Conservation (phyloP, 495 filamentous ascomycete species). For the Neurospora africana region DNA sequence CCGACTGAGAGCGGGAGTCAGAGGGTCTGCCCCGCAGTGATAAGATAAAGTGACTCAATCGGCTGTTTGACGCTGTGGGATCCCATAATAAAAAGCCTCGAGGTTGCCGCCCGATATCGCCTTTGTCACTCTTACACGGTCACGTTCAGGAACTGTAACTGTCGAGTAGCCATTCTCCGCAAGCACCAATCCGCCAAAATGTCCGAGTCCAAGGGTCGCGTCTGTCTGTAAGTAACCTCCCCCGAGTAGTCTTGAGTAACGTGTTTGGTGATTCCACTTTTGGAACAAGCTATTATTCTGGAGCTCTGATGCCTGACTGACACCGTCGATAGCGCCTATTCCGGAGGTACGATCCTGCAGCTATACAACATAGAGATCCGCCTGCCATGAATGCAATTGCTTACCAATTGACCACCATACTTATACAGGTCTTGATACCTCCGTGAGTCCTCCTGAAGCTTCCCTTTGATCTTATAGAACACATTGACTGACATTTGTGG, state of each 20-base stretch:
- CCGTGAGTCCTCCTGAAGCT: constrained; percentile 34
- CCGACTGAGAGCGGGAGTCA: background rate
- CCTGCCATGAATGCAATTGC: constrained; percentile 1
- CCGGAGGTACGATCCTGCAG: constrained; percentile 23
- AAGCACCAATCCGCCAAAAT: constrained; percentile 11
- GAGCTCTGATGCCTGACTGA: constrained; percentile 1
- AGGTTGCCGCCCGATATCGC: background rate
- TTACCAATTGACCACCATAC: constrained; percentile 1
- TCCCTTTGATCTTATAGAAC: background rate
- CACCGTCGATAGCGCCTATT: constrained; percentile 31
- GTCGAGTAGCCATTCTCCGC: background rate
- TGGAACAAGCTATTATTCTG: background rate
- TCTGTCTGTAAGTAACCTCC: constrained; percentile 33
- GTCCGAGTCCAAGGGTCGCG: constrained; percentile 30
- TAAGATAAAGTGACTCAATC: background rate
- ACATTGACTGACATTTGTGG: background rate
- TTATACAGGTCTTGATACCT: constrained; percentile 54
- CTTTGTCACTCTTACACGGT: background rate
- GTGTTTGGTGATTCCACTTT: background rate
- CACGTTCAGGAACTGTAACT: background rate
- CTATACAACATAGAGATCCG: background rate
- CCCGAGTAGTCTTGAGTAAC: background rate
- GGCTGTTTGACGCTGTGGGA: background rate
- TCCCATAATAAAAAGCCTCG: background rate
- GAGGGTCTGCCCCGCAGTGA: background rate